Evolutionary conservation across 208 protist species (phyloP).

Genomic region (Acanthamoeba lenticulata): DNA sequence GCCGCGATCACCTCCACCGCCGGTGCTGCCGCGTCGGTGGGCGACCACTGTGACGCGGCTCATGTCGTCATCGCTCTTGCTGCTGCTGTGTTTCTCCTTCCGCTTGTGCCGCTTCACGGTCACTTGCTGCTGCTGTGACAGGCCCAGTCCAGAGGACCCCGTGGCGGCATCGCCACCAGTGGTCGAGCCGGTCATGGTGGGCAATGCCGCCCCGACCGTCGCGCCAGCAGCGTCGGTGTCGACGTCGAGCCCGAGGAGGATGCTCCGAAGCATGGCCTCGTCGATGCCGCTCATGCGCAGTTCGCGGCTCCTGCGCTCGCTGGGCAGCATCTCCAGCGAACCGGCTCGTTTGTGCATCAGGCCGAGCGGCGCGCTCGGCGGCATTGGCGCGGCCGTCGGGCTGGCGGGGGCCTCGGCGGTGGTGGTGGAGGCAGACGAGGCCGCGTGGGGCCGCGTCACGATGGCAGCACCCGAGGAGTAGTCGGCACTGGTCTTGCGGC

Average conservation of each 20-base stretch:
- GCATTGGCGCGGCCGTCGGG: not conserved
- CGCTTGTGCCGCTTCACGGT: not conserved
- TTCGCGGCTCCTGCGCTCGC: conserved; percentile 18
- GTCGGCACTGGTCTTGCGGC: too few species aligned
- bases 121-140: too few species aligned
- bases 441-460: too few species aligned
- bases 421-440: too few species aligned
- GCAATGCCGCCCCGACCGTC: too few species aligned
- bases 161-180: not conserved
- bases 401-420: not conserved
- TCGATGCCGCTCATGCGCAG: conserved; percentile 17
- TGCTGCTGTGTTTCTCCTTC: not conserved
- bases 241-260: not conserved
- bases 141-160: not conserved
- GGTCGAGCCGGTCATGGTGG: not conserved
- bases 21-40: not conserved
- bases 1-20: not conserved
- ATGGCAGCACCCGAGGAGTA: too few species aligned
- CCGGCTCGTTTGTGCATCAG: not conserved
- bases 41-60: not conserved
- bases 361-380: not conserved
- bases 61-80: conserved; percentile 38
- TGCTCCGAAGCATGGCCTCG: not conserved
- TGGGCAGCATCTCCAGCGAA: not conserved
- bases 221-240: not conserved